These are phyloP conservation scores for Linaria vulgaris DNA, from an alignment of 257 asterid species.

Conservation along the genomic window DNA sequence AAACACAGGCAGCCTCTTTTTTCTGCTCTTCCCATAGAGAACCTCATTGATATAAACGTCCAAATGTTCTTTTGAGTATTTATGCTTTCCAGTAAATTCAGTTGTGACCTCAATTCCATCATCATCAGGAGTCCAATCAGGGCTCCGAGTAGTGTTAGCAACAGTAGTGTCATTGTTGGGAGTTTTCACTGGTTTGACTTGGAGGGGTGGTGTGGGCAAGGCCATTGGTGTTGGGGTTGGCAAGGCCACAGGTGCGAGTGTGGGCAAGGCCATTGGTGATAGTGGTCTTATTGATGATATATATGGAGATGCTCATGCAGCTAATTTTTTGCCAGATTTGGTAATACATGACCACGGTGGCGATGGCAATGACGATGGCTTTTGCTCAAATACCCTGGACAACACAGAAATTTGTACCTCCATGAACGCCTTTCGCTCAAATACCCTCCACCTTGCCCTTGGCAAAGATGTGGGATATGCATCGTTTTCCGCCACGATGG, in stretches of 20 bases:
- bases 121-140: constrained; percentile 63
- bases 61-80: constrained; percentile 42
- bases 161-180: constrained; percentile 2
- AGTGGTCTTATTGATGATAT: no score
- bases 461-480: constrained; percentile 85
- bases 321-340: no score
- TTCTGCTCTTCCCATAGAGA: constrained; percentile 44
- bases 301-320: no score
- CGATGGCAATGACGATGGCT: no score
- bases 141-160: neutral
- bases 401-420: constrained; percentile 87
- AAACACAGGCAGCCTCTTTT: constrained; percentile 55
- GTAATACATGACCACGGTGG: no score
- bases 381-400: constrained; percentile 96
- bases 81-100: constrained; percentile 19
- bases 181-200: constrained; percentile 21
- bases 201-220: no score
- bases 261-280: neutral
- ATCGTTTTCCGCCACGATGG: constrained; percentile 80
- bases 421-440: constrained; percentile 94
- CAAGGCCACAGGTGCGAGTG: no score
- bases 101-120: constrained; percentile 57
- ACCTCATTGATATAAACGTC: constrained; percentile 39
- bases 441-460: constrained; percentile 94
- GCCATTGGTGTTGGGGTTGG: no score